Percentiles rank a stretch among this genome's conserved stretches.
phyloP scores from a whole-genome alignment of 2,329 filamentous ascomycete genomes.

The Fusarium clavum region DNA sequence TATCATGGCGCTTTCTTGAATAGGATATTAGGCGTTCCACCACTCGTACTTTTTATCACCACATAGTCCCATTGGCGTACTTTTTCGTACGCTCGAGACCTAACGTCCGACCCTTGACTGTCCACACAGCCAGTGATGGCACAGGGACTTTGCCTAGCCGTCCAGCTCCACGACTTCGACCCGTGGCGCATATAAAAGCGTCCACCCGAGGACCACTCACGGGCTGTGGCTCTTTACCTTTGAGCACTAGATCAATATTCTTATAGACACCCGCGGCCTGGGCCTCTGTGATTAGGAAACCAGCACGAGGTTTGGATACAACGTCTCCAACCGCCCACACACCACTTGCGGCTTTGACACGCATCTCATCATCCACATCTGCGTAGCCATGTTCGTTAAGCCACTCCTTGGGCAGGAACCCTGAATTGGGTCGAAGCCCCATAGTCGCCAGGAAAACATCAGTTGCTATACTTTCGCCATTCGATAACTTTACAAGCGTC shows the following conservation, averaged over 20 bases:
- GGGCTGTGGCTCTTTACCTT: constrained; percentile 56
- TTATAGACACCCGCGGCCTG: constrained; percentile 65
- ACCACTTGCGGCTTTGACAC: constrained; percentile 57
- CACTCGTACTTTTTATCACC: constrained; percentile 38
- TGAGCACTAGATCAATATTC: constrained; percentile 63
- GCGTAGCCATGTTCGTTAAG: constrained; percentile 60
- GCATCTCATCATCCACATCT: constrained; percentile 63
- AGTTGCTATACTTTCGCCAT: constrained; percentile 61
- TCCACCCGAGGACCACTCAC: constrained; percentile 64
- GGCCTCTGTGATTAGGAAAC: constrained; percentile 70
- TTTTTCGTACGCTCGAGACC: constrained; percentile 57
- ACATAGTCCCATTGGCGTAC: constrained; percentile 62
- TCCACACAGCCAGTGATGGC: constrained; percentile 64
- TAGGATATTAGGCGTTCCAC: constrained; percentile 42
- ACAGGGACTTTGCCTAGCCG: constrained; percentile 60
- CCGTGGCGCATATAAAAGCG: constrained; percentile 60
- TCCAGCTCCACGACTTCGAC: constrained; percentile 63
- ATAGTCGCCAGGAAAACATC: constrained; percentile 69
- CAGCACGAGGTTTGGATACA: constrained; percentile 63
- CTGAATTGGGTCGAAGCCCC: constrained; percentile 66
- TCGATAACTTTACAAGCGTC: constrained; percentile 61
- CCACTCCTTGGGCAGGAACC: constrained; percentile 60
- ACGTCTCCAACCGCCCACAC: constrained; percentile 68
- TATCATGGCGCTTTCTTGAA: constrained; percentile 45
- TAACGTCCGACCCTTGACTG: constrained; percentile 64